Evolutionary conservation across 257 asterid species (phyloP), one percentile per base, ranked within the genome.

Genomic region (Salvia rosmarinus): DNA sequence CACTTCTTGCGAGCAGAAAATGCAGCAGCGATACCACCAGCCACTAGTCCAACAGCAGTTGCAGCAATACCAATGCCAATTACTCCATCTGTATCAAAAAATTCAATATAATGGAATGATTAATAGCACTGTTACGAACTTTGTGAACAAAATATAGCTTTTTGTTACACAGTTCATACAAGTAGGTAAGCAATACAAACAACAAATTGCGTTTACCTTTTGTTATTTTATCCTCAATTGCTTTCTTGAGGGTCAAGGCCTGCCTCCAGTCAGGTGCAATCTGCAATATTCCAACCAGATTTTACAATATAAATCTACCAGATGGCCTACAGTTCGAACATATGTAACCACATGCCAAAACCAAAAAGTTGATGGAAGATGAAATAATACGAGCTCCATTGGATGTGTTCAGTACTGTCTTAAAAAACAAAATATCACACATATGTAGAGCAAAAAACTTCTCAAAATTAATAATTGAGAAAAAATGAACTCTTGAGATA

Each of bases 61-160:
- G 96, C 90, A 81, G 98, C 90, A 72, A 92, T 92, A 57, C 96
- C 96, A 0, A 88, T 86, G 56, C 98, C 98, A 68, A 89, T 86
- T 4, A 84, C 92, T 68, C 96, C 96, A 76, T 92, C 96, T 92
- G 57, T 58, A 52, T 73, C 54, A 50, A 30, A 37, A 28, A 0
- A 44, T 67, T 44, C 30, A 52, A 68, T 54, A 21, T 4, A 23
- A 1, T 3, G 58, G 39, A 14, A 30, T 6, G 0, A 60, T 34
- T 9, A 32, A 10, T 17, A 21, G 7, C 16, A 19, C 9, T 62
- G 11, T 20, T 2, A 12, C 32, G 37, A 52, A n/a, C 9, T 23
- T 4, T 51, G 13, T 9, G 40, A 74, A 34, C 7, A 61, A 34
- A 32, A 21, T 42, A 16, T n/a, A 20, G 4, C 6, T 59, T 56